Evolutionary conservation across 2,329 filamentous ascomycete genomes (phyloP).

Genomic region (Stachybotrys chartarum): DNA sequence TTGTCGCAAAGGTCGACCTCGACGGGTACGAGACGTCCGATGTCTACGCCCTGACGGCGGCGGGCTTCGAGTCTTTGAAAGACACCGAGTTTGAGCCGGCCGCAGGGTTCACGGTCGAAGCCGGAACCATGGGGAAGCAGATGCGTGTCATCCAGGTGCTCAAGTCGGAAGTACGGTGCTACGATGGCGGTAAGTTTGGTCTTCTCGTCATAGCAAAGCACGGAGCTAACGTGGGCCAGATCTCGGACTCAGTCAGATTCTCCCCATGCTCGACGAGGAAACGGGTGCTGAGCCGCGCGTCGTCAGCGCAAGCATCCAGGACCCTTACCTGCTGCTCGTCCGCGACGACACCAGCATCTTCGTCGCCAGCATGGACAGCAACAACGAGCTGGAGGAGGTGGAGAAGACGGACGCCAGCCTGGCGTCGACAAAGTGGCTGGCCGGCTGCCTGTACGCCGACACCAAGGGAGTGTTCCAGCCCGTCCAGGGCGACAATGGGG

Average conservation of each 20-base stretch:
- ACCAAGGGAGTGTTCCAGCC: constrained; percentile 46
- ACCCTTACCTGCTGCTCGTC: constrained; percentile 78
- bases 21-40: constrained; percentile 70
- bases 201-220: not conserved
- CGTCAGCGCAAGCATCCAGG: constrained; percentile 73
- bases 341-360: constrained; percentile 77
- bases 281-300: constrained; percentile 74
- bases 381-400: constrained; percentile 79
- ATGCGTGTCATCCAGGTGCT: constrained; percentile 82
- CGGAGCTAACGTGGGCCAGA: constrained; percentile 41
- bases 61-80: constrained; percentile 65
- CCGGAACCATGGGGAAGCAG: constrained; percentile 73
- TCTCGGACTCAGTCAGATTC: constrained; percentile 80
- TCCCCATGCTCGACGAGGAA: constrained; percentile 88
- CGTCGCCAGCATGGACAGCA: constrained; percentile 67
- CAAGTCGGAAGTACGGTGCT: constrained; percentile 79
- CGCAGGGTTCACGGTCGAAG: constrained; percentile 78
- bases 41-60: constrained; percentile 68
- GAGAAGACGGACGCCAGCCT: constrained; percentile 53
- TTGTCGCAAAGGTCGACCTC: constrained; percentile 65
- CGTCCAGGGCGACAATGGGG: constrained; percentile 27
- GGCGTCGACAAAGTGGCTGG: constrained; percentile 64
- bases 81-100: constrained; percentile 89
- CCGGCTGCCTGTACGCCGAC: constrained; percentile 78
- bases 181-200: constrained; percentile 68